These are phyloP conservation scores for Eutypella sp. DNA, from an alignment of 2,329 filamentous ascomycete species.

Conservation along the genomic window DNA sequence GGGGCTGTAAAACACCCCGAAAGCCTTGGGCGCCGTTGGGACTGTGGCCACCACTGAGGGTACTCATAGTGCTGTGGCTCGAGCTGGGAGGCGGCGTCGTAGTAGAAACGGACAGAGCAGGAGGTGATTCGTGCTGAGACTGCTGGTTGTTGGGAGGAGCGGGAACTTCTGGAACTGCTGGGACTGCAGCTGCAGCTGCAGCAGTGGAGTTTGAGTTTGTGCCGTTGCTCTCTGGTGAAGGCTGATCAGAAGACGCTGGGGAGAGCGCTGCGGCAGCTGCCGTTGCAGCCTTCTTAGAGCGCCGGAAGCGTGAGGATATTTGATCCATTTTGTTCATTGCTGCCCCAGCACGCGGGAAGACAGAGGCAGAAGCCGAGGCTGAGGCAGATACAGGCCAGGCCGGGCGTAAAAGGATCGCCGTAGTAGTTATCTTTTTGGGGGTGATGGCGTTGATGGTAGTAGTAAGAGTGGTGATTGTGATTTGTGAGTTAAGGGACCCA, in stretches of 20 bases:
- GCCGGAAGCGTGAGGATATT: constrained; percentile 24
- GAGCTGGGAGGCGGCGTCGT: constrained; percentile 20
- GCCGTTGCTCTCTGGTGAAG: constrained; percentile 10
- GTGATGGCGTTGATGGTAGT: not conserved
- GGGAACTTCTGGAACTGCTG: not conserved
- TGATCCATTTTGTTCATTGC: constrained; percentile 18
- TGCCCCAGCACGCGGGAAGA: not conserved
- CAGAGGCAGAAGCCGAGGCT: not conserved
- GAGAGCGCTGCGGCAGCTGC: constrained; percentile 5
- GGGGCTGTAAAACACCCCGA: constrained; percentile 6
- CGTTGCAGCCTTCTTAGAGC: constrained; percentile 15
- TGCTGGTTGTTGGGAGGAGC: not conserved
- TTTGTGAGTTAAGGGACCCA: no score
- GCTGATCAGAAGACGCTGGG: no score
- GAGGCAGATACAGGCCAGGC: not conserved
- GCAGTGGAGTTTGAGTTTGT: not conserved
- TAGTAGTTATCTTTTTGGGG: no score
- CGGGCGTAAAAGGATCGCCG: not conserved
- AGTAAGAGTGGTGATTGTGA: not conserved
- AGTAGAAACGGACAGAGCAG: constrained; percentile 22
- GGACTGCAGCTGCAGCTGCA: not conserved
- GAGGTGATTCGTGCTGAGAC: constrained; percentile 13
- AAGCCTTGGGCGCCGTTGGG: not conserved
- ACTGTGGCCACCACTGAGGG: not conserved
- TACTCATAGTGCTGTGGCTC: constrained; percentile 13